Conservation (phyloP, 2,329 filamentous ascomycete species). For the Incumbomyces lentus region DNA sequence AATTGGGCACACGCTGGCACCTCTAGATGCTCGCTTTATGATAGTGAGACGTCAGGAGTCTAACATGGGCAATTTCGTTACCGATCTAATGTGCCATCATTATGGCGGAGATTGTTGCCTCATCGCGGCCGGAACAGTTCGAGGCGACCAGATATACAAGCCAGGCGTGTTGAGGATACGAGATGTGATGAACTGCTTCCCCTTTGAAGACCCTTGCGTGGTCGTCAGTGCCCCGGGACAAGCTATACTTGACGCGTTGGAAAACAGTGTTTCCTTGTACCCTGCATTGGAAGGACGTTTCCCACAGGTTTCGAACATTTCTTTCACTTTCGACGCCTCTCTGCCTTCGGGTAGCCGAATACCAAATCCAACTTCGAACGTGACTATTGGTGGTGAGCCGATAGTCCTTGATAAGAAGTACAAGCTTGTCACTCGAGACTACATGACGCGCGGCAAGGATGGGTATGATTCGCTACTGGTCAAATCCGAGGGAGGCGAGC, state of each 20-base stretch:
- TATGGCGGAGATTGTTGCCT: slow-evolving; percentile 71
- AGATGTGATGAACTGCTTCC: slow-evolving; percentile 81
- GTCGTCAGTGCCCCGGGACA: slow-evolving; percentile 61
- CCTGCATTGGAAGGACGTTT: slow-evolving; percentile 78
- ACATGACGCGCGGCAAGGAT: slow-evolving; percentile 83
- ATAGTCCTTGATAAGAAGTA: slow-evolving; percentile 58
- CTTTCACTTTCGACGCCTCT: slow-evolving; percentile 59
- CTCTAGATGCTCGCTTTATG: slow-evolving; percentile 76
- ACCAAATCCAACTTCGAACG: slow-evolving; percentile 31
- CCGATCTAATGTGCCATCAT: slow-evolving; percentile 79
- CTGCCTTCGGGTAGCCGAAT: slow-evolving; percentile 53
- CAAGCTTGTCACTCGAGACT: slow-evolving; percentile 67
- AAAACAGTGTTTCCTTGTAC: slow-evolving; percentile 71
- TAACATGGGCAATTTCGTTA: slow-evolving; percentile 84
- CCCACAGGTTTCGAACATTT: slow-evolving; percentile 76
- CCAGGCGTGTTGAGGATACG: slow-evolving; percentile 67
- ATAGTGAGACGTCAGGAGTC: slow-evolving; percentile 69
- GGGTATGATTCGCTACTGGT: slow-evolving; percentile 70
- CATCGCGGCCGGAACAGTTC: slow-evolving; percentile 77
- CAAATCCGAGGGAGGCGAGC: slow-evolving; percentile 62
- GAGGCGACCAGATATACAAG: slow-evolving; percentile 80
- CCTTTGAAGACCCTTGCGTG: slow-evolving; percentile 83
- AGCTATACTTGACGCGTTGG: slow-evolving; percentile 66
- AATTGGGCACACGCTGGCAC: slow-evolving; percentile 69
- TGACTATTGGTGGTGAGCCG: slow-evolving; percentile 50